These are phyloP conservation scores for Tilletia setariae DNA, from an alignment of 1,284 basidiomycete genomes.

Conservation along the genomic window DNA sequence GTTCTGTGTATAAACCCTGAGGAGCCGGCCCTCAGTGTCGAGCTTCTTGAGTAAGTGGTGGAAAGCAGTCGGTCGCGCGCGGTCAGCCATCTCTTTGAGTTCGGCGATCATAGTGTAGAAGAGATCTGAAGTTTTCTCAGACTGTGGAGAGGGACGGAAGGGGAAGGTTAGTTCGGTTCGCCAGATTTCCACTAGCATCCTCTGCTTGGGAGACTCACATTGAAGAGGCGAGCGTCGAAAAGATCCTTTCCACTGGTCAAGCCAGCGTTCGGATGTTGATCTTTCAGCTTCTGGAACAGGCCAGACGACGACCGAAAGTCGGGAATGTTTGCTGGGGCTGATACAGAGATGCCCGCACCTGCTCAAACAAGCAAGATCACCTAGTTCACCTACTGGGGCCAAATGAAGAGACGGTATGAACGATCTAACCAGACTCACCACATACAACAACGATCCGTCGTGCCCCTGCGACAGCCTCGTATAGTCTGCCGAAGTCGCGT, in stretches of 20 bases:
- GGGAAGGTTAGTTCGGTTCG: background rate
- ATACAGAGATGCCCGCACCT: slow-evolving; percentile 84
- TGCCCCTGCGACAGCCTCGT: slow-evolving; percentile 67
- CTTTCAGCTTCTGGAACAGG: slow-evolving; percentile 72
- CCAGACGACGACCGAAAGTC: slow-evolving; percentile 84
- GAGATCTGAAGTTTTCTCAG: slow-evolving; percentile 68
- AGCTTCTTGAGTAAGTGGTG: slow-evolving; percentile 83
- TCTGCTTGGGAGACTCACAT: slow-evolving; percentile 64
- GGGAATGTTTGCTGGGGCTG: slow-evolving; percentile 76
- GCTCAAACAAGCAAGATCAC: slow-evolving; percentile 25
- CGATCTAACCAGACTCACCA: slow-evolving; percentile 61
- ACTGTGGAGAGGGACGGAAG: slow-evolving; percentile 21
- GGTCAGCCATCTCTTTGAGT: slow-evolving; percentile 76
- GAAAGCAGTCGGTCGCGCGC: slow-evolving; percentile 75
- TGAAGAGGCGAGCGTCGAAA: slow-evolving; percentile 85
- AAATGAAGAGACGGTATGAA: slow-evolving; percentile 22
- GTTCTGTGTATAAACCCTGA: slow-evolving; percentile 90
- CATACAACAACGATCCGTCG: slow-evolving; percentile 79
- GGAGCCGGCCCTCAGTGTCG: slow-evolving; percentile 75
- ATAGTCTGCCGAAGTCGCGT: slow-evolving; percentile 46
- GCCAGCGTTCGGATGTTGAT: slow-evolving; percentile 70
- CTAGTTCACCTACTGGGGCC: slow-evolving; percentile 1
- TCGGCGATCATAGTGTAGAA: slow-evolving; percentile 93
- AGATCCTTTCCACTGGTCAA: slow-evolving; percentile 76
- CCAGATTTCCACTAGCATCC: background rate